Conservation (phyloP, 2,329 filamentous ascomycete genomes). For the Pseudocercospora eumusae region DNA sequence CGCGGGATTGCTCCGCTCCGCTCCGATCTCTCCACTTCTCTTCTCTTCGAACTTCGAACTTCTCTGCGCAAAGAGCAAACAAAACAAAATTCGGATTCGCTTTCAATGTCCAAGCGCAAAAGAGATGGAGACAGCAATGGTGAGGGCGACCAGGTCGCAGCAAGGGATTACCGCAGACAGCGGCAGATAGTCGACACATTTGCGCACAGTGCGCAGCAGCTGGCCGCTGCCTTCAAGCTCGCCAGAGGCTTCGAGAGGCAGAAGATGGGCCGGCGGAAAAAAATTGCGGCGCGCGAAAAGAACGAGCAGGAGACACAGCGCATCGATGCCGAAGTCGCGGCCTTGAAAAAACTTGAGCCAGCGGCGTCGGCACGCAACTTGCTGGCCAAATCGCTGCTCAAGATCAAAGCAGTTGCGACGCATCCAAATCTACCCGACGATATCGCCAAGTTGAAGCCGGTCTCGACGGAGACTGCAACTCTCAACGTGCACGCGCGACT, state of each 20-base stretch:
- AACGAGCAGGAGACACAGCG: slow-evolving; percentile 52
- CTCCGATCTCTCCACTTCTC: background rate
- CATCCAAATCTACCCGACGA: slow-evolving; percentile 50
- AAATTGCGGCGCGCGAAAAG: slow-evolving; percentile 52
- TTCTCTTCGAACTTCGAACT: background rate
- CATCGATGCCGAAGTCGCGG: slow-evolving; percentile 63
- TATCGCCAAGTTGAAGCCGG: slow-evolving; percentile 43
- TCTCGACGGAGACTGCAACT: slow-evolving; percentile 48
- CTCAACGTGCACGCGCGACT: slow-evolving; percentile 61
- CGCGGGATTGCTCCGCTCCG: background rate
- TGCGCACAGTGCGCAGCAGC: slow-evolving; percentile 56
- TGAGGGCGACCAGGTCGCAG: slow-evolving; percentile 35
- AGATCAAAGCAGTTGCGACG: slow-evolving; percentile 59
- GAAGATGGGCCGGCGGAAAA: slow-evolving; percentile 65
- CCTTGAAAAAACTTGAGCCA: slow-evolving; percentile 59
- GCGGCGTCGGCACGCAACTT: slow-evolving; percentile 54
- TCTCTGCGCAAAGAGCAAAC: background rate
- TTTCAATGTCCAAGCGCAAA: slow-evolving; percentile 20
- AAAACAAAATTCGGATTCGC: background rate
- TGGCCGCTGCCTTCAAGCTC: slow-evolving; percentile 68
- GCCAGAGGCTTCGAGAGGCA: slow-evolving; percentile 78
- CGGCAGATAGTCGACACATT: slow-evolving; percentile 28
- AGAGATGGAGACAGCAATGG: slow-evolving; percentile 28
- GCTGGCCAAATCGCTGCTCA: slow-evolving; percentile 58
- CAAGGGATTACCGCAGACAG: slow-evolving; percentile 25